Evolutionary conservation across 2,329 filamentous ascomycete genomes (phyloP).

Genomic region (Biscogniauxia mediterranea): DNA sequence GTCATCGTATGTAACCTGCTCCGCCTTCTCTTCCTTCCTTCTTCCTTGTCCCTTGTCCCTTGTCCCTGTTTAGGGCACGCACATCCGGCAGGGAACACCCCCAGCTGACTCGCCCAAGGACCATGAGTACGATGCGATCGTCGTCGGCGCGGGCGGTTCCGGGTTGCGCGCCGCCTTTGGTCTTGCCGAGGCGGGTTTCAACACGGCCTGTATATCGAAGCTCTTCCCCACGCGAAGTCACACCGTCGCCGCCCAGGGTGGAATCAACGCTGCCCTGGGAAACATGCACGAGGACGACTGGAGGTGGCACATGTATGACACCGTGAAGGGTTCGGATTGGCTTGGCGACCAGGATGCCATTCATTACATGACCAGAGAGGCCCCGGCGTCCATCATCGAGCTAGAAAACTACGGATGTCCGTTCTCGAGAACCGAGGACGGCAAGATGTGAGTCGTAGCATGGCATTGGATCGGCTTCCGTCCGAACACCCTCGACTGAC

Average conservation of each 20-base stretch:
- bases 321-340: slow-evolving; percentile 97
- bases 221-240: slow-evolving; percentile 84
- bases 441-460: slow-evolving; percentile 69
- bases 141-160: slow-evolving; percentile 81
- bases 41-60: no score
- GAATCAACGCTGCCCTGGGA: slow-evolving; percentile 83
- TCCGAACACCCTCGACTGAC: slow-evolving; percentile 16
- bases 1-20: slow-evolving; percentile 69
- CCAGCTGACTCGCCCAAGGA: slow-evolving; percentile 54
- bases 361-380: slow-evolving; percentile 97
- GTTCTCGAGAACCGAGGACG: slow-evolving; percentile 94
- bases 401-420: slow-evolving; percentile 97
- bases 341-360: slow-evolving; percentile 96
- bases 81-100: slow-evolving; percentile 12
- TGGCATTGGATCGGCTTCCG: not conserved
- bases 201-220: slow-evolving; percentile 85
- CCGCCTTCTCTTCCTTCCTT: not conserved
- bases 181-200: slow-evolving; percentile 84
- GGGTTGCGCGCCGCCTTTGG: slow-evolving; percentile 82
- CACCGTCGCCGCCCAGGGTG: slow-evolving; percentile 78
- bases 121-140: slow-evolving; percentile 97
- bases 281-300: slow-evolving; percentile 99
- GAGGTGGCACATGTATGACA: slow-evolving; percentile 99
- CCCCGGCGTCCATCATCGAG: slow-evolving; percentile 86
- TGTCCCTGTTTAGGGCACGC: not conserved